Evolutionary conservation across 768 basidiomycete genomes (phyloP).

Genomic region (Pisolithus marmoratus): DNA sequence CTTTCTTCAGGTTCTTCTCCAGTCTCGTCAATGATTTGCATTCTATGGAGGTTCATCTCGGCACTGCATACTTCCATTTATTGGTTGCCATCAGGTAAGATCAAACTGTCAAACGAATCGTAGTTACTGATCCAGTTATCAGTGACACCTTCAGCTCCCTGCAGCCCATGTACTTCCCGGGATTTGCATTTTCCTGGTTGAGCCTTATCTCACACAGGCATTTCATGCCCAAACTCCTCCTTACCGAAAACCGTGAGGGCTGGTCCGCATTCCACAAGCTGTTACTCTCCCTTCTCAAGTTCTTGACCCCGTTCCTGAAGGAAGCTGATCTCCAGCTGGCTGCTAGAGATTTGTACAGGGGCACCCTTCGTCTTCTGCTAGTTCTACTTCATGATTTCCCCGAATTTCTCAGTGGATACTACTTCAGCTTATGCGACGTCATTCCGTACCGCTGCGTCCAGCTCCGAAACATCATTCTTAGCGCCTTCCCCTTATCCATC

Average conservation of each 20-base stretch:
- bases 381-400: conserved; percentile 99
- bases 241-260: conserved; percentile 88
- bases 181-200: conserved; percentile 98
- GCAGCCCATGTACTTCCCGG: conserved; percentile 95
- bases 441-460: conserved; percentile 93
- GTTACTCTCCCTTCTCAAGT: conserved; percentile 90
- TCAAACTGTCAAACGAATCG: neutral
- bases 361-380: conserved; percentile 82
- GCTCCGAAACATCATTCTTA: conserved; percentile 92
- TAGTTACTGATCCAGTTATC: conserved; percentile 2
- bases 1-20: conserved; percentile 98
- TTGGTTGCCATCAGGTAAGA: conserved; percentile 81
- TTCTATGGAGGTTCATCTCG: conserved; percentile 77
- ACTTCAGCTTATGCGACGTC: conserved; percentile 91
- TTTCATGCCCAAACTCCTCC: conserved; percentile 94
- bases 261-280: conserved; percentile 97
- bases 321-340: conserved; percentile 74
- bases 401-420: conserved; percentile 95
- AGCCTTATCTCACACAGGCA: conserved; percentile 90
- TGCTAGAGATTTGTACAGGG: conserved; percentile 84
- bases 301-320: conserved; percentile 86
- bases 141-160: conserved; percentile 95
- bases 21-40: conserved; percentile 91
- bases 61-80: conserved; percentile 84
- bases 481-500: conserved; percentile 83